Evolutionary conservation across 192 early-diverging fungal genomes (phyloP).

Genomic region (Backusella psychrophila): DNA sequence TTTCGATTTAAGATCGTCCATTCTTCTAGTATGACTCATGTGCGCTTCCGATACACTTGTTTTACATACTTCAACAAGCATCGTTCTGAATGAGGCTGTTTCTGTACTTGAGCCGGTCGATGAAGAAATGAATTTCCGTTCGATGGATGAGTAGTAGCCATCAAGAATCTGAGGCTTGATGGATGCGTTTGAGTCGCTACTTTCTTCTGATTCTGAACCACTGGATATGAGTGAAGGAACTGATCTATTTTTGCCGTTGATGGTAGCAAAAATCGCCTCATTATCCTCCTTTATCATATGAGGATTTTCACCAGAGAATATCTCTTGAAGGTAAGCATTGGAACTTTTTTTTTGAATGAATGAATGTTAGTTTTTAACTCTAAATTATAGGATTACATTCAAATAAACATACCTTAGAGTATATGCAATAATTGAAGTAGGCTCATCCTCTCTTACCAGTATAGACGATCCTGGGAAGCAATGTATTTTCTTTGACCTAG

Average conservation of each 20-base stretch:
- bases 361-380: not conserved
- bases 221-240: not conserved
- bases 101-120: conserved; percentile 16
- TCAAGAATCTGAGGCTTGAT: not conserved
- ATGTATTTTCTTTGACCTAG: conserved; percentile 43
- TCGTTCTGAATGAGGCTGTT: conserved; percentile 25
- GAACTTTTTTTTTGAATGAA: conserved; percentile 22
- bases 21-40: not conserved
- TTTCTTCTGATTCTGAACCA: not conserved
- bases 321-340: conserved; percentile 39
- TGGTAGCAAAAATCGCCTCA: not conserved
- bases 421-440: conserved; percentile 89
- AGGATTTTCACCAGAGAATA: conserved; percentile 7
- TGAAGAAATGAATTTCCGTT: conserved; percentile 25
- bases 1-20: conserved; percentile 1
- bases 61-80: conserved; percentile 19
- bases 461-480: conserved; percentile 81
- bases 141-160: conserved; percentile 23
- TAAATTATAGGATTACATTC: not conserved
- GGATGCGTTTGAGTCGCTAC: not conserved
- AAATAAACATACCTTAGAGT: conserved; percentile 58
- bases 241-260: not conserved
- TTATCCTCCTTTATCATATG: not conserved
- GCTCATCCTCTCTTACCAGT: conserved; percentile 84
- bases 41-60: conserved; percentile 11